Evolutionary conservation across 2,329 filamentous ascomycete genomes (phyloP), one percentile per base, ranked within the genome.

Genomic region (Dothistroma septosporum): DNA sequence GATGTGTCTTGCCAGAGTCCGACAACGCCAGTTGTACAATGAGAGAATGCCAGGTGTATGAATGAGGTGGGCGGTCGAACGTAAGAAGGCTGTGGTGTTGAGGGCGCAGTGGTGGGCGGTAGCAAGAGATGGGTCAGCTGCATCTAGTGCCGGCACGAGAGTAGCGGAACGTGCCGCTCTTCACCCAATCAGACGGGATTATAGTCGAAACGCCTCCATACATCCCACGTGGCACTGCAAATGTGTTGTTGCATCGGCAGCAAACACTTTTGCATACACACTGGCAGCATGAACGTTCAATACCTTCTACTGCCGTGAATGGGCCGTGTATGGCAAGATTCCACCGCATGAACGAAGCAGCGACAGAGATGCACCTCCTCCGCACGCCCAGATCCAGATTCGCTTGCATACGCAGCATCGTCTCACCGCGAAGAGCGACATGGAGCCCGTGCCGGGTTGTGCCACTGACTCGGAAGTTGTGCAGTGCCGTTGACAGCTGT

Each of bases 81-180:
- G 41, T 33, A 14, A 33, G 37, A 31, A 31, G 53, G 50, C 44
- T 41, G 57, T 14, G 16, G 44, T 16, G 44, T n/a, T 31, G 44
- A 44, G 41, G 58, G 49, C 19, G 54, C 41, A n/a, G 41, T 44
- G n/a, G 14, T n/a, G 41, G 35, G 50, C 50, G 50, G 35, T 53
- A 21, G 50, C 22, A 35, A 33, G 22, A 32, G 28, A 24, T 53
- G 16, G 37, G 37, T 44, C 37, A 44, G 37, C 37, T 44, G 37
- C 37, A n/a, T 12, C 12, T 44, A 44, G 37, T n/a, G 41, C 19
- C 41, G 41, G 41, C 41, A 37, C 41, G 24, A 2, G 41, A 44
- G n/a, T 8, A 8, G 41, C 16, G 41, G 41, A n/a, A 14, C 41
- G 41, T 19, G 2, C 41, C 8, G 41, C 3, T 9, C 14, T 11